phyloP scores from a whole-genome alignment of 768 basidiomycete species.

The Suillus placidus region DNA sequence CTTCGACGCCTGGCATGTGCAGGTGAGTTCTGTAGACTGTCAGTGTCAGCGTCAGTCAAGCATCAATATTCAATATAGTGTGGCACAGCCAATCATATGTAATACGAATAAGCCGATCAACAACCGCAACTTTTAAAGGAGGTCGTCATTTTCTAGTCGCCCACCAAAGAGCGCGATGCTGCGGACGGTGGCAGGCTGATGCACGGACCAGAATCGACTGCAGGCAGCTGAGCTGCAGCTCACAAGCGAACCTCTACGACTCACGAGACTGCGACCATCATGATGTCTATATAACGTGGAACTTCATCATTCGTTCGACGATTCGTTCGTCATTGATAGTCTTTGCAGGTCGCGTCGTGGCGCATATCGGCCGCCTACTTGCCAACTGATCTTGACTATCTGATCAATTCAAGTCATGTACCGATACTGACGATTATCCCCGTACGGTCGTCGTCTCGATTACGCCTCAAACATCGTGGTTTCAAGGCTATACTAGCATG shows the following conservation, averaged over 20 bases:
- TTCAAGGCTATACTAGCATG: slow-evolving; percentile 4
- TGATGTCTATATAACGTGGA: background rate
- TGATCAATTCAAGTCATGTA: slow-evolving; percentile 1
- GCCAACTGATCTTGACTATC: slow-evolving; percentile 1
- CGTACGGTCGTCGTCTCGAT: background rate
- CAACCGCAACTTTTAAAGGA: no score
- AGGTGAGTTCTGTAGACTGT: background rate
- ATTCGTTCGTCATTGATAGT: background rate
- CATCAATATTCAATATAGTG: no score
- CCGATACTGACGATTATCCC: background rate
- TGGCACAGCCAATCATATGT: no score
- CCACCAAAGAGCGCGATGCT: no score
- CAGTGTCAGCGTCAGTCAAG: no score
- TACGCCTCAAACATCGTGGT: background rate
- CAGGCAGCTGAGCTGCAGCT: background rate
- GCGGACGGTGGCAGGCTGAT: background rate
- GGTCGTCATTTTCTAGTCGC: no score
- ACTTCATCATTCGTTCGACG: background rate
- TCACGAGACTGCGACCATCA: background rate
- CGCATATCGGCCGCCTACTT: background rate
- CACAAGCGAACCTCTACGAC: background rate
- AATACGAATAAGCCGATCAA: no score
- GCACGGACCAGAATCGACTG: background rate
- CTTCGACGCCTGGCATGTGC: background rate
- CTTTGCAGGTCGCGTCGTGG: background rate